A percentile compares a stretch with the other conserved stretches of the same genome.
Conservation (phyloP, 768 basidiomycete genomes). For the Tricholoma flavovirens region DNA sequence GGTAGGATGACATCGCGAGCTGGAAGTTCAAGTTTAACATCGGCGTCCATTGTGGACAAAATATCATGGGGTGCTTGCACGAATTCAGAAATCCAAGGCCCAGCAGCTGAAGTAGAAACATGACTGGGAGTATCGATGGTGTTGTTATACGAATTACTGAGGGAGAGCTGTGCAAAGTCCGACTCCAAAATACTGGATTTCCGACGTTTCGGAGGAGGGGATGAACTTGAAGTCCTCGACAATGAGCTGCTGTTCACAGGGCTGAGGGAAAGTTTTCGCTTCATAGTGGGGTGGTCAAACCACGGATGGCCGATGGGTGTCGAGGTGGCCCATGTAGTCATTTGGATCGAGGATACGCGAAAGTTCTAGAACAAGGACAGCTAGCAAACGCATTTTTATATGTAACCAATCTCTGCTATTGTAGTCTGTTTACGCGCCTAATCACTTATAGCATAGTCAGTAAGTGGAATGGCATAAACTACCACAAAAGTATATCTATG, state of each 20-base stretch:
- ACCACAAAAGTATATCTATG: conserved; percentile 10
- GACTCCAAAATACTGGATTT: conserved; percentile 47
- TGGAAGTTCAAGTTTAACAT: not conserved
- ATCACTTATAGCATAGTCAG: conserved; percentile 6
- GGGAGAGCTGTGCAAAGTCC: conserved; percentile 49
- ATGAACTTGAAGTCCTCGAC: conserved; percentile 9
- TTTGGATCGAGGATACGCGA: not conserved
- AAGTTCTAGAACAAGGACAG: too few species aligned
- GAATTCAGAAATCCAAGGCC: conserved; percentile 10
- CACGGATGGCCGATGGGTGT: conserved; percentile 37
- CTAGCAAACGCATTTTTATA: too few species aligned
- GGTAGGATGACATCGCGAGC: conserved; percentile 18
- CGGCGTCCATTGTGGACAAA: conserved; percentile 9
- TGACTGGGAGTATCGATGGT: not conserved
- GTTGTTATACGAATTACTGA: conserved; percentile 19
- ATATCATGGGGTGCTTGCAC: conserved; percentile 2
- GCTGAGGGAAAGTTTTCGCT: conserved; percentile 33
- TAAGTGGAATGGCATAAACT: conserved; percentile 6
- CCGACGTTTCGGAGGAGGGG: conserved; percentile 39
- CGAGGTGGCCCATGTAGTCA: conserved; percentile 22
- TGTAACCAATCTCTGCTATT: too few species aligned
- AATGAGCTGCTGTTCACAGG: conserved; percentile 4
- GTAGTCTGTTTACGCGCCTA: not conserved
- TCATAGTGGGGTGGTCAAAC: conserved; percentile 32
- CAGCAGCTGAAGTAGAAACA: conserved; percentile 7